Evolutionary conservation across 306 rosid species (phyloP).

Genomic region (Gillenia trifoliata): DNA sequence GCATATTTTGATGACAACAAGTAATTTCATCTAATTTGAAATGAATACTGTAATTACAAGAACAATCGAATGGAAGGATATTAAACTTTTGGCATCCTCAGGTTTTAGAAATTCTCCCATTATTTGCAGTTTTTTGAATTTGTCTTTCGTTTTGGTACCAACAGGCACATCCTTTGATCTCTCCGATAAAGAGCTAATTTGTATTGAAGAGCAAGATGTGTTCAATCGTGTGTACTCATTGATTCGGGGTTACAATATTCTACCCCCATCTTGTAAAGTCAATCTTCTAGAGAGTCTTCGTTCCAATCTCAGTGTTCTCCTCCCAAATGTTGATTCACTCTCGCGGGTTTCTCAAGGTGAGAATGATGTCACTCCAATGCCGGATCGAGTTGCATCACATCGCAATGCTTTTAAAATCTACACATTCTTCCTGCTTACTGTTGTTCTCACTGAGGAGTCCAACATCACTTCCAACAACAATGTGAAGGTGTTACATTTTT

Average conservation of each 20-base stretch:
- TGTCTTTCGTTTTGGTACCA: neutral
- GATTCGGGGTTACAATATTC: conserved; percentile 39
- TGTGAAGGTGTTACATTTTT: conserved; percentile 43
- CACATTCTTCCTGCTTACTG: conserved; percentile 56
- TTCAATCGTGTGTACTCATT: conserved; percentile 80
- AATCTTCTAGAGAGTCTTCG: conserved; percentile 82
- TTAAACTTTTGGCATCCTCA: neutral
- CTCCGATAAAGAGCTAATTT: conserved; percentile 72
- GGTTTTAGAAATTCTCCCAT: too few species aligned
- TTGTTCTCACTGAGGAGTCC: conserved; percentile 58
- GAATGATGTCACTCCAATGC: conserved; percentile 33
- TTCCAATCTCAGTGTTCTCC: conserved; percentile 84
- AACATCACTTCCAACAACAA: conserved; percentile 25
- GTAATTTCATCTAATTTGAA: neutral
- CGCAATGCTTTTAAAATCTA: conserved; percentile 88
- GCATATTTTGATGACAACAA: neutral
- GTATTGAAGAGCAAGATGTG: conserved; percentile 76
- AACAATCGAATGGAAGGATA: neutral
- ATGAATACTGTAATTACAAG: neutral
- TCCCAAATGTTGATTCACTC: conserved; percentile 80
- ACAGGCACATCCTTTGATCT: conserved; percentile 87
- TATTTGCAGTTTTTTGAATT: neutral
- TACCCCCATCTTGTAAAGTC: conserved; percentile 56
- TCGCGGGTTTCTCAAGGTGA: conserved; percentile 51
- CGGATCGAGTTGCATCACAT: conserved; percentile 62